Base-by-base conservation (phyloP, 345 rosid genomes). In the Hevea brasiliensis region DNA sequence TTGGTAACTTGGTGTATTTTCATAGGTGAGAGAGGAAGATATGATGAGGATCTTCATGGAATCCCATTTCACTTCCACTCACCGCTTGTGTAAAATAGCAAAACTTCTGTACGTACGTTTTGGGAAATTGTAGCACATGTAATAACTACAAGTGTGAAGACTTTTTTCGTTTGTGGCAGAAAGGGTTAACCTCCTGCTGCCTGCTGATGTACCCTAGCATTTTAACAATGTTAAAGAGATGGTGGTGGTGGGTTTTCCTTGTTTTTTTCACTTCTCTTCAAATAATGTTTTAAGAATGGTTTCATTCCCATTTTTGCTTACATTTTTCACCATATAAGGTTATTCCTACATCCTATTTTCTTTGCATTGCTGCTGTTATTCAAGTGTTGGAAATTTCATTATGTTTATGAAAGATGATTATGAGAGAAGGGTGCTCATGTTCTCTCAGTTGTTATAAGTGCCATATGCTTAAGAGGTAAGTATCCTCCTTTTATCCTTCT, bases 21-120 rank as follows among this genome's bases (percentile, higher is more conserved):
- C 6, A 20, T 45, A 27, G 74, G 55, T 21, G 76, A 35, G 47
- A 61, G 35, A 24, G 45, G 64, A 37, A 68, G 47, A 37, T 47
- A 32, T 32, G 37, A 32, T 32, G 37, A n/a, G n/a, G 37, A 32
- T 32, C 37, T 32, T 4, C 37, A 32, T 32, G 37, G 21, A 44
- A 13, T 48, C 18, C 26, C 37, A n/a, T 44, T 20, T 17, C 14
- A 9, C 53, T 48, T 74, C 68, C 65, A 2, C 18, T 59, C 54
- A 13, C 4, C 61, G 8, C 53, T 24, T 74, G 27, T 65, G 71
- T 67, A 67, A 74, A 57, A 67, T 45, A n/a, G 18, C 8, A 37
- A 66, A 75, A 29, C 20, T 27, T 48, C 9, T 66, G 72, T 20
- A 59, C 35, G 32, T 40, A 51, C 20, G 45, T 4, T 0, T 10